Evolutionary conservation across 208 protist species (phyloP).

Genomic region (Leishmania martiniquensis): DNA sequence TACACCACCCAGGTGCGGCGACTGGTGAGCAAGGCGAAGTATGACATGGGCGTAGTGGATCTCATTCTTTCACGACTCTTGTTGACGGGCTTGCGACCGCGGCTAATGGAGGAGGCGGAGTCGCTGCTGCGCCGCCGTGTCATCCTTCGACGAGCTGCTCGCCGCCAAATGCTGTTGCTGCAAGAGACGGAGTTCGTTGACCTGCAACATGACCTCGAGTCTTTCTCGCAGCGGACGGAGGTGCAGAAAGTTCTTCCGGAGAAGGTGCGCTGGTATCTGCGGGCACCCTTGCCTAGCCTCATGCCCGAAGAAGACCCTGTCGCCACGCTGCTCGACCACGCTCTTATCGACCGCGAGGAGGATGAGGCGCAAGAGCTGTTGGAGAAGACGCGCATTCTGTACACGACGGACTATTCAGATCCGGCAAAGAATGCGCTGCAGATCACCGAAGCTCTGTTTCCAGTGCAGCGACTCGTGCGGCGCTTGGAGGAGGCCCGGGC

Average conservation of each 20-base stretch:
- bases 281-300: slow-evolving; percentile 17
- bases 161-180: slow-evolving; percentile 25
- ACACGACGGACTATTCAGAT: background rate
- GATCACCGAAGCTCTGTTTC: slow-evolving; percentile 18
- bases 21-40: slow-evolving; percentile 19
- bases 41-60: slow-evolving; percentile 22
- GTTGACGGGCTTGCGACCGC: slow-evolving; percentile 15
- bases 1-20: slow-evolving; percentile 30
- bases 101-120: slow-evolving; percentile 23
- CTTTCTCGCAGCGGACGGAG: slow-evolving; percentile 19
- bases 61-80: slow-evolving; percentile 23
- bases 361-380: slow-evolving; percentile 33
- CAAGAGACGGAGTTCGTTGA: slow-evolving; percentile 30
- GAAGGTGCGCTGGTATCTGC: slow-evolving; percentile 30
- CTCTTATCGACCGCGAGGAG: slow-evolving; percentile 32
- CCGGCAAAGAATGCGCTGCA: slow-evolving; percentile 14
- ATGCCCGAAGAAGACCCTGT: slow-evolving; percentile 22
- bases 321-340: slow-evolving; percentile 35
- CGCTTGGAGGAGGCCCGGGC: slow-evolving; percentile 18
- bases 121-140: slow-evolving; percentile 28
- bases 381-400: slow-evolving; percentile 18
- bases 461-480: slow-evolving; percentile 14
- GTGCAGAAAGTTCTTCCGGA: slow-evolving; percentile 28
- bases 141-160: slow-evolving; percentile 24
- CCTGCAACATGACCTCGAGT: slow-evolving; percentile 22